Base-by-base conservation (phyloP, 176 grass and related monocot genomes). In the Areca catechu region DNA sequence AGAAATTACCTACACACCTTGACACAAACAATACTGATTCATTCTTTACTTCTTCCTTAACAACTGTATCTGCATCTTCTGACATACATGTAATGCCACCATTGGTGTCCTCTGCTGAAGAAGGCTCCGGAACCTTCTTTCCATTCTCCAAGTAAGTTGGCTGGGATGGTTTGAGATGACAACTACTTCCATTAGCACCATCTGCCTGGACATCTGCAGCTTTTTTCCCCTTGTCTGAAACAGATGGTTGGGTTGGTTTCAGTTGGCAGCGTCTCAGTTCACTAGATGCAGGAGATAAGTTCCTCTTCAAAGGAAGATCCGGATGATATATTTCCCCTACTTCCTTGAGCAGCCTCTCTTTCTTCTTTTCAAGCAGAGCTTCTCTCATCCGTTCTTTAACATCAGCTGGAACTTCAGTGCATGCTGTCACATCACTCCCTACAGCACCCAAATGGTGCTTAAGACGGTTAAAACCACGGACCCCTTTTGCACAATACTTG, bases 1-100 rank as follows among this genome's bases (percentile, higher is more conserved):
- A 74, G 51, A 97, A 81, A 68, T 66, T 83, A 22, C 86, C 86
- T 47, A 96, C 71, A 66, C 73, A 75, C 59, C 76, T 87, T 28
- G 71, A 63, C 34, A 28, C 60, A 55, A 54, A 58, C 49, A 29
- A 72, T 62, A 51, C 66, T 30, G 73, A 54, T 61, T 71, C 63
- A 71, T 72, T 53, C 27, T 54, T 74, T 60, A 34, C 61, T 53
- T 64, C 60, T 55, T 74, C 60, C 52, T 51, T 71, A 20, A 63
- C 60, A 9, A 37, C 43, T 49, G 10, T 19, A 20, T 68, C 18
- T 15, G 28, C 51, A 62, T 78, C 68, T 57, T 69, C 53, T 24
- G 20, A 43, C 56, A 54, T 60, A 29, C 18, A 37, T 25, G 34
- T 37, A 51, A 21, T 22, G 19, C 57, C 19, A 20, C 28, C 50